These are phyloP conservation scores for Mallotus repandus DNA, from an alignment of 441 rosid genomes.

Conservation along the genomic window DNA sequence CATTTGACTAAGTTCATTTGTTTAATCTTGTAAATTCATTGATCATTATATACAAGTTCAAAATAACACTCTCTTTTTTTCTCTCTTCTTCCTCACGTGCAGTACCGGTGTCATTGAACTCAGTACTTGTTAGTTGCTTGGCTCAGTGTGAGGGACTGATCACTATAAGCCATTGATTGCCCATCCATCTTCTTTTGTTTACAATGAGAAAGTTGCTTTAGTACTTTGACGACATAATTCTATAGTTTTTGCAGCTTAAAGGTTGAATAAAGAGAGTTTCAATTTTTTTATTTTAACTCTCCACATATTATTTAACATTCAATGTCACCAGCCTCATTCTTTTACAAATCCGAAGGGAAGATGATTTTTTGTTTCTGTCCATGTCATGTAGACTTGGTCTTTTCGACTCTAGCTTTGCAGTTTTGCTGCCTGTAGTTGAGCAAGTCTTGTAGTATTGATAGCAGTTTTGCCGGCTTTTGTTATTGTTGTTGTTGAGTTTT, in stretches of 20 bases:
- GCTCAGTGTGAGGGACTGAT: too few relatives aligned
- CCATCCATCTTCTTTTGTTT: slow-evolving; percentile 56
- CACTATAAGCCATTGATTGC: slow-evolving; percentile 94
- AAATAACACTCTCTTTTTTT: too few relatives aligned
- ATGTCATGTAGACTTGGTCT: slow-evolving; percentile 32
- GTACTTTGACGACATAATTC: slow-evolving; percentile 51
- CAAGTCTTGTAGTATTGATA: slow-evolving; percentile 16
- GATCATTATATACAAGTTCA: too few relatives aligned
- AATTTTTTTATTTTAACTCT: too few relatives aligned
- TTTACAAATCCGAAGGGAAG: slow-evolving; percentile 26
- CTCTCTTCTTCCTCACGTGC: too few relatives aligned
- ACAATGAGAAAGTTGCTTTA: slow-evolving; percentile 81
- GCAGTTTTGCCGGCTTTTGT: slow-evolving; percentile 28
- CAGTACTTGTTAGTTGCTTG: too few relatives aligned
- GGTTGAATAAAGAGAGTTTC: too few relatives aligned
- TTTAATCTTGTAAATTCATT: too few relatives aligned
- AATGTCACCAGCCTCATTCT: slow-evolving; percentile 27
- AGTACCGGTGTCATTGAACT: too few relatives aligned
- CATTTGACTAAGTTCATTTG: too few relatives aligned
- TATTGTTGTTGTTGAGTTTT: slow-evolving; percentile 20
- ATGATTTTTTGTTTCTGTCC: slow-evolving; percentile 20
- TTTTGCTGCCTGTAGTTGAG: slow-evolving; percentile 29
- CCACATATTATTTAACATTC: slow-evolving; percentile 16
- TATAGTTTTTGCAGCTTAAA: neutral
- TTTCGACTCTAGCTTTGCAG: slow-evolving; percentile 27